phyloP scores from a whole-genome alignment of 2,329 filamentous ascomycete genomes.

The Colletotrichum godetiae region DNA sequence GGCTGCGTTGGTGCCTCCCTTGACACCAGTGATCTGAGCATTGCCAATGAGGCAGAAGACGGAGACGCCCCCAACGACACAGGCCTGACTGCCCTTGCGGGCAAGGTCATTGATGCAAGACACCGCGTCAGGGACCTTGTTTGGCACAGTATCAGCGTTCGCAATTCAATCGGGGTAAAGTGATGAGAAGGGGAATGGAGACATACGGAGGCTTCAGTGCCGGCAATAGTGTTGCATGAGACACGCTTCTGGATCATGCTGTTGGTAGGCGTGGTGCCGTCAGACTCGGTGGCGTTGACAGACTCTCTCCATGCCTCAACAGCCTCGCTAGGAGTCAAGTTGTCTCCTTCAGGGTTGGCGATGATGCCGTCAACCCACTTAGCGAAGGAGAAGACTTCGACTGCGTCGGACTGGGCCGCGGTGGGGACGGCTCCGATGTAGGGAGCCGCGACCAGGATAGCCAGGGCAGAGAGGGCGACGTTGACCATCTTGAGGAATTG shows the following conservation, averaged over 20 bases:
- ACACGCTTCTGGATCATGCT: slow-evolving; percentile 12
- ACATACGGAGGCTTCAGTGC: slow-evolving; percentile 17
- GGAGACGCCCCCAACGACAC: neutral
- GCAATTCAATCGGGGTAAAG: no score
- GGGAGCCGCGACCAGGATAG: neutral
- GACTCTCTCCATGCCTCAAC: slow-evolving; percentile 13
- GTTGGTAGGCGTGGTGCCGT: neutral
- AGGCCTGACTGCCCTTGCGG: neutral
- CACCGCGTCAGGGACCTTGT: slow-evolving; percentile 26
- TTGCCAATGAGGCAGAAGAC: slow-evolving; percentile 15
- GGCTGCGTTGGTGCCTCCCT: neutral
- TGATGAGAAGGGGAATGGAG: no score
- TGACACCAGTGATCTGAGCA: slow-evolving; percentile 11
- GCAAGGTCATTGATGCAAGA: slow-evolving; percentile 32
- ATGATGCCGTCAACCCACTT: slow-evolving; percentile 32
- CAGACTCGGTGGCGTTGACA: neutral
- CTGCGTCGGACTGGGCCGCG: neutral
- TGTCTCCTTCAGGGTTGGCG: slow-evolving; percentile 27
- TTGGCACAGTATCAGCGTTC: neutral
- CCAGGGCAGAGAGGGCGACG: slow-evolving; percentile 9
- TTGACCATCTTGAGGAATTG: slow-evolving; percentile 17
- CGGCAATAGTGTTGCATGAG: slow-evolving; percentile 10
- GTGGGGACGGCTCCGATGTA: neutral
- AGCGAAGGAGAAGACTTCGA: slow-evolving; percentile 26
- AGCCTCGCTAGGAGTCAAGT: slow-evolving; percentile 25